Evolutionary conservation across 345 rosid species (phyloP), one percentile per base, ranked within the genome.

Genomic region (Carallia brachiata): DNA sequence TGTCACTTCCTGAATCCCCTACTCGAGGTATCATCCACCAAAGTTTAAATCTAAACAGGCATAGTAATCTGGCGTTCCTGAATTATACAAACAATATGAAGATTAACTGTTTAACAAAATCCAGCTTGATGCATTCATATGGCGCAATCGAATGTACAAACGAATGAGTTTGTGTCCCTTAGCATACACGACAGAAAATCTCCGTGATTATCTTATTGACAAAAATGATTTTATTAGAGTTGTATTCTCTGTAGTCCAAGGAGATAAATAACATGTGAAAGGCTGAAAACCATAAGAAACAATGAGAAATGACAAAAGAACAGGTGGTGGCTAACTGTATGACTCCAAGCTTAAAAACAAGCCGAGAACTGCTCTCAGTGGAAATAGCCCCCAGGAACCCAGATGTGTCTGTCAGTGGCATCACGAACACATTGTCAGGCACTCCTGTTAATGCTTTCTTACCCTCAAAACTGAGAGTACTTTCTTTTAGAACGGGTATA

Each of bases 1-100:
- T 66, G 75, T 83, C 88, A 39, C 83, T 81, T 65, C 75, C 88
- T 57, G 87, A 87, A 69, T 69, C 75, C 64, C 87, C 91, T 7
- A 78, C 67, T 68, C 91, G 77, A 2, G 88, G 86, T 65, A 83
- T 79, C 87, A 83, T 84, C 88, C 88, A 81, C 80, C 78, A 81
- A 0, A 84, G 15, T 66, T 84, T 87, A 67, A 83, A 87, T 78
- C 88, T 70, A 66, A 81, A 84, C 32, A 84, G 71, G 59, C 83
- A 67, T 54, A 87, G 63, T 36, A 87, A 57, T 61, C 83, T 83
- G n/a, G 55, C 74, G 68, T 74, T 80, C 75, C 84, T 81, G 82
- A 73, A 70, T 69, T 69, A 32, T 30, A 1, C 73, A 55, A 36
- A 37, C 23, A 53, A 61, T 58, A 61, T 16, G 15, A 52, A 52